Evolutionary conservation across 2,329 filamentous ascomycete genomes (phyloP).

Genomic region (Neocatenulostroma microsporum): DNA sequence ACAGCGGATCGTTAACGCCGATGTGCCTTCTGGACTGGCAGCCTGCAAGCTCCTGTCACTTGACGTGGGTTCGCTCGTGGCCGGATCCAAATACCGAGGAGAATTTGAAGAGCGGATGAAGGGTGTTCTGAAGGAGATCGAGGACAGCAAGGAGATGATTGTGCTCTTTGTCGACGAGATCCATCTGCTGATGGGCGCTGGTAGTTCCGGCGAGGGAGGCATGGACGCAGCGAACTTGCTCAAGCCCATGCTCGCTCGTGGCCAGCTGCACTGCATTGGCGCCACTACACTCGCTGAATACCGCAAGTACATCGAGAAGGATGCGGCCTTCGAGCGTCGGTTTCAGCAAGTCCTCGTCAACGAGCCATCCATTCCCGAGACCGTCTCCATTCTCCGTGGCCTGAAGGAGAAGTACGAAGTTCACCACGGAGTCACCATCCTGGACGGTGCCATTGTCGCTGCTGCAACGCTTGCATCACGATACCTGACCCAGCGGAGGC

Average conservation of each 20-base stretch:
- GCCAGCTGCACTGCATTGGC: slow-evolving; percentile 95
- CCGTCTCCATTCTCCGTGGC: slow-evolving; percentile 94
- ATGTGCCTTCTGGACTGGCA: slow-evolving; percentile 91
- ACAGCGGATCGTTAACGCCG: slow-evolving; percentile 89
- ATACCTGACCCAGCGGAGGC: slow-evolving; percentile 81
- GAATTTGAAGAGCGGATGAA: slow-evolving; percentile 99
- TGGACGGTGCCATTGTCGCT: slow-evolving; percentile 85
- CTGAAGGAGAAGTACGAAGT: slow-evolving; percentile 97
- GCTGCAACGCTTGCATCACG: slow-evolving; percentile 86
- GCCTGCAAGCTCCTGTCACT: slow-evolving; percentile 90
- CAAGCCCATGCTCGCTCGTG: slow-evolving; percentile 95
- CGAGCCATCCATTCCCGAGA: slow-evolving; percentile 81
- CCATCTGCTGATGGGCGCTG: slow-evolving; percentile 95
- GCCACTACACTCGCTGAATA: slow-evolving; percentile 94
- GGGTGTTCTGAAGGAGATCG: slow-evolving; percentile 93
- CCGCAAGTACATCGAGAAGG: slow-evolving; percentile 98
- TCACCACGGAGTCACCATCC: slow-evolving; percentile 94
- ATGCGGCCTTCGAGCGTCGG: slow-evolving; percentile 92
- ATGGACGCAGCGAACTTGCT: slow-evolving; percentile 98
- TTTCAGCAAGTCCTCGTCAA: slow-evolving; percentile 98
- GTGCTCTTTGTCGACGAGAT: slow-evolving; percentile 98
- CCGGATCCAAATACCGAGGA: slow-evolving; percentile 95
- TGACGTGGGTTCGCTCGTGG: slow-evolving; percentile 89
- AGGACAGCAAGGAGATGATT: slow-evolving; percentile 91
- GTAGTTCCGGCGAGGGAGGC: slow-evolving; percentile 86